Conservation (phyloP, 2,329 filamentous ascomycete genomes). For the Fusarium scirpi region DNA sequence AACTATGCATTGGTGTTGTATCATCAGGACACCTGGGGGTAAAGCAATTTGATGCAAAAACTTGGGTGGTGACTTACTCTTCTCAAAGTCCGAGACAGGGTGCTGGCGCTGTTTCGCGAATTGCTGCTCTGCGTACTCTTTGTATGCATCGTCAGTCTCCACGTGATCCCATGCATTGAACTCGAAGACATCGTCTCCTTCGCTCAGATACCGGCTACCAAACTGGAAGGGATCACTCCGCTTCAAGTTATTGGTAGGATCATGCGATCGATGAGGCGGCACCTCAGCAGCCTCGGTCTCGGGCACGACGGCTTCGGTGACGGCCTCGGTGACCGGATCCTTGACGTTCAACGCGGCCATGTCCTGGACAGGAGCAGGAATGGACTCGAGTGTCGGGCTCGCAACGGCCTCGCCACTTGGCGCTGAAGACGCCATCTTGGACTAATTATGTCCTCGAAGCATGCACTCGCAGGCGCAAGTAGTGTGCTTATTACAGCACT, state of each 20-base stretch:
- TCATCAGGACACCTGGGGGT: slow-evolving; percentile 64
- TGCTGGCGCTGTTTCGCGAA: slow-evolving; percentile 85
- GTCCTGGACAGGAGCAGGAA: slow-evolving; percentile 39
- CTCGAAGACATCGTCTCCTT: slow-evolving; percentile 91
- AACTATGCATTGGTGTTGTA: slow-evolving; percentile 74
- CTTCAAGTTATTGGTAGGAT: slow-evolving; percentile 81
- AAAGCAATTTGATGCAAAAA: slow-evolving; percentile 5
- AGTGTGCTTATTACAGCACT: slow-evolving; percentile 35
- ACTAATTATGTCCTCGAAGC: slow-evolving; percentile 33
- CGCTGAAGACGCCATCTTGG: slow-evolving; percentile 44
- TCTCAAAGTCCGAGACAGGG: slow-evolving; percentile 94
- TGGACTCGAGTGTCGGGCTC: slow-evolving; percentile 33
- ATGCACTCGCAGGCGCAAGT: slow-evolving; percentile 44
- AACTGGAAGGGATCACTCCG: slow-evolving; percentile 95
- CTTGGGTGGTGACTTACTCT: slow-evolving; percentile 65
- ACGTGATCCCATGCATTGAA: slow-evolving; percentile 99
- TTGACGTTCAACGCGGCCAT: slow-evolving; percentile 47
- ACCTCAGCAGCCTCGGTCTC: slow-evolving; percentile 47
- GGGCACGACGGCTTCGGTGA: slow-evolving; percentile 23
- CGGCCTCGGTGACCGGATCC: slow-evolving; percentile 38
- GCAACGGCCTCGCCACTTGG: slow-evolving; percentile 41
- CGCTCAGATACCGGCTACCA: slow-evolving; percentile 85
- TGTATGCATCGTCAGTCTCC: slow-evolving; percentile 89
- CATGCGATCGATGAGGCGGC: slow-evolving; percentile 76
- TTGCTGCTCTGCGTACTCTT: slow-evolving; percentile 86